Conservation (phyloP, 2,329 filamentous ascomycete genomes). For the Alternaria sp. region DNA sequence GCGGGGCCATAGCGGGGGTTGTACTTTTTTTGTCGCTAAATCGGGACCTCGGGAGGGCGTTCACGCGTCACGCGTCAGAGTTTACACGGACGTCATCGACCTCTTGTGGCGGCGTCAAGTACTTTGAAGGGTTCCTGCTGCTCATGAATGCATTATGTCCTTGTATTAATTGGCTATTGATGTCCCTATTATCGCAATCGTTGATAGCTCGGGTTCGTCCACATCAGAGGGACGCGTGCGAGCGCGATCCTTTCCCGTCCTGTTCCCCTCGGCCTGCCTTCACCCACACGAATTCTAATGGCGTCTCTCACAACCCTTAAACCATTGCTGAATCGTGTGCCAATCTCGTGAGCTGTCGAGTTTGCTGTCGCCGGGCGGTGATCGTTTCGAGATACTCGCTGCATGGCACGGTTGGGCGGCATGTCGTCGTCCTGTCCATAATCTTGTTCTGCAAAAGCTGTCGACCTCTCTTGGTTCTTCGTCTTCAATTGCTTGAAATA, state of each 20-base stretch:
- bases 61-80: slow-evolving; percentile 17
- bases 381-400: background rate
- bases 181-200: background rate
- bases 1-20: slow-evolving; percentile 18
- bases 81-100: slow-evolving; percentile 4
- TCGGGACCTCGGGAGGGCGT: slow-evolving; percentile 3
- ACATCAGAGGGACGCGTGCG: background rate
- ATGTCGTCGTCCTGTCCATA: background rate
- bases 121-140: background rate
- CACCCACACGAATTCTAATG: background rate
- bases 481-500: slow-evolving; percentile 8
- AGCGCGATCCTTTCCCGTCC: background rate
- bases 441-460: background rate
- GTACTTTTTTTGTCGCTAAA: slow-evolving; percentile 19
- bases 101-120: background rate
- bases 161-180: background rate
- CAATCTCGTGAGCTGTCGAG: slow-evolving; percentile 1
- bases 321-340: background rate
- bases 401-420: background rate
- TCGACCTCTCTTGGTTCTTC: background rate
- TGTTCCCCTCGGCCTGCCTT: background rate
- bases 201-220: background rate
- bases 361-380: background rate
- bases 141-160: background rate
- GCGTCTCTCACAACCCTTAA: background rate